These are phyloP conservation scores for Herpetospermum pedunculosum DNA, from an alignment of 306 rosid species.

Conservation along the genomic window DNA sequence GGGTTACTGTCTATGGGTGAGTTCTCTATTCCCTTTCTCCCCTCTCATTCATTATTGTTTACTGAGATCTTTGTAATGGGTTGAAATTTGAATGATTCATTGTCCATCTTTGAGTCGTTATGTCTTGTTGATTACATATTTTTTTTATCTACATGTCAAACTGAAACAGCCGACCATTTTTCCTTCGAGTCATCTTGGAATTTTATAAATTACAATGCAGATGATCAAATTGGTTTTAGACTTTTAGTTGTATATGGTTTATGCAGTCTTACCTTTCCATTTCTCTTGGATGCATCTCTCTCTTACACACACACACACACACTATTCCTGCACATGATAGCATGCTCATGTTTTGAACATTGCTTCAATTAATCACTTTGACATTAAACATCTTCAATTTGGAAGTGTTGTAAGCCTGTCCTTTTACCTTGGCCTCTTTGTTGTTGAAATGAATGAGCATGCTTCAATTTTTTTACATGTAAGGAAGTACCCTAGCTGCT, in stretches of 20 bases:
- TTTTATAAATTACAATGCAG: background rate
- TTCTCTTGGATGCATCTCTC: background rate
- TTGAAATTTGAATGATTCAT: background rate
- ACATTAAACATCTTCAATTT: background rate
- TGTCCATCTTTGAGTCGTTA: background rate
- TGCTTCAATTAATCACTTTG: background rate
- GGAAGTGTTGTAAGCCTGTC: background rate
- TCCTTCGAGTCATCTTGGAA: background rate
- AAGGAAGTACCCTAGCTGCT: background rate
- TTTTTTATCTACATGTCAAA: background rate
- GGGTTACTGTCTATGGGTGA: constrained; percentile 97
- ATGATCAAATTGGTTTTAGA: background rate
- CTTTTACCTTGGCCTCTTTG: background rate
- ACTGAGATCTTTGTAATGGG: background rate
- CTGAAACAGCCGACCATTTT: background rate
- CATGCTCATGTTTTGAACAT: background rate
- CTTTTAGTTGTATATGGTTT: background rate
- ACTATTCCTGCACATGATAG: background rate
- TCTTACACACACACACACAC: background rate
- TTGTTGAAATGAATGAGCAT: background rate
- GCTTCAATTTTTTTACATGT: background rate
- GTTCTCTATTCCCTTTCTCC: background rate
- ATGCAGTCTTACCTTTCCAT: background rate
- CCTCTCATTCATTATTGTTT: constrained; percentile 3
- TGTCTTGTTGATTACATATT: background rate